Evolutionary conservation across 768 basidiomycete species (phyloP).

Genomic region (Auriculariales sp.): DNA sequence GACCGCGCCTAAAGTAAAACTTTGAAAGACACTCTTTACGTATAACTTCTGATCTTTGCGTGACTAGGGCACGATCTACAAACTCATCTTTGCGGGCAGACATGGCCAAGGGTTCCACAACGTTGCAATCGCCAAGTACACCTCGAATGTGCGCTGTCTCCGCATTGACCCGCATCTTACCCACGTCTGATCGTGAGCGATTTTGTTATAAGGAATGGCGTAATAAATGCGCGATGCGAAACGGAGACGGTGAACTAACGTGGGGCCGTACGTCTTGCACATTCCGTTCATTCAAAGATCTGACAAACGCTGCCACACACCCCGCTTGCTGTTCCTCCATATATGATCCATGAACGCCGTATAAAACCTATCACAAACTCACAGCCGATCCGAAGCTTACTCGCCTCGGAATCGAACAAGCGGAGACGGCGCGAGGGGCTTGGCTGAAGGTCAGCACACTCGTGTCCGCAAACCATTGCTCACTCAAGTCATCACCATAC

Average conservation of each 20-base stretch:
- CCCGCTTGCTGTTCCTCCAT: background rate
- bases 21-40: no score
- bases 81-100: constrained; percentile 49
- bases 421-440: constrained; percentile 23
- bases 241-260: constrained; percentile 47
- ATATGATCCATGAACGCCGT: background rate
- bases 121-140: background rate
- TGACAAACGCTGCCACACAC: background rate
- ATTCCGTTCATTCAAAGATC: constrained; percentile 7
- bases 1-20: background rate
- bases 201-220: background rate
- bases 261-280: constrained; percentile 51
- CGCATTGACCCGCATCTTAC: background rate
- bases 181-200: background rate
- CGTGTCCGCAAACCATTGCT: background rate
- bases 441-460: constrained; percentile 29
- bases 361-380: constrained; percentile 1
- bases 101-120: constrained; percentile 55
- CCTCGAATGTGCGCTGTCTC: background rate
- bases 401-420: constrained; percentile 39
- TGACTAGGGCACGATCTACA: constrained; percentile 33
- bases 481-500: background rate
- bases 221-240: constrained; percentile 41
- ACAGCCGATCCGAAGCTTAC: constrained; percentile 58
- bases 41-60: no score